Base-by-base conservation (phyloP, 805 yeast genomes). In the Hanseniaspora occidentalis region DNA sequence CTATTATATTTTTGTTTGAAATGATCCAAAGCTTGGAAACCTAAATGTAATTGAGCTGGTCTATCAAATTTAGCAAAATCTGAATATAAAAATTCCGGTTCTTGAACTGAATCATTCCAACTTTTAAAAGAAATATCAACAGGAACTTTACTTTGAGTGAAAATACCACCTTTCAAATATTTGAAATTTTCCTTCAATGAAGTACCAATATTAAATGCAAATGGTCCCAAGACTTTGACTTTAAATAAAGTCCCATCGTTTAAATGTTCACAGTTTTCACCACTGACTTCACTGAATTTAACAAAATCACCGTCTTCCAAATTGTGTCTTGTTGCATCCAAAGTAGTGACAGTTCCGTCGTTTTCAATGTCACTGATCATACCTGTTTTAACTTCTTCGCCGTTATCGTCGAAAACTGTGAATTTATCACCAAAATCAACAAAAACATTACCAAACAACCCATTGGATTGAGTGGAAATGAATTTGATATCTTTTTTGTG, bases 61-160 rank as follows among this genome's bases (percentile, higher is more conserved):
- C 95, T 79, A 53, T 85, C 96, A 50, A 89, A 81, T 61, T 92
- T 92, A 44, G 96, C 96, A 59, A 76, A 92, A 59, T 92, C 99
- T 13, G 96, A 77, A 46, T 71, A 69, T 31, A 83, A 56, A 52
- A 65, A 81, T 54, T 84, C 96, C 4, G 99, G 99, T 11, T 66
- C 61, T n/a, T 62, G 56, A 47, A 92, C 62, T 54, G 84, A 94
- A 33, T 71, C 66, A 36, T 61, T 52, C 45, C 89, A 68, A 7
- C 81, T 62, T 57, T 81, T 71, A 61, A 83, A 92, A 5, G 70
- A 57, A 18, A 80, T 48, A 21, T 65, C 68, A 38, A 59, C 61
- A 22, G 98, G 97, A 53, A 82, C 76, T 64, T 88, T 88, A 37
- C 89, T 95, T 64, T 92, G 94, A 19, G 86, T 82, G 67, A 84